These are phyloP conservation scores for Senna siamea DNA, from an alignment of 306 rosid genomes.

Conservation along the genomic window DNA sequence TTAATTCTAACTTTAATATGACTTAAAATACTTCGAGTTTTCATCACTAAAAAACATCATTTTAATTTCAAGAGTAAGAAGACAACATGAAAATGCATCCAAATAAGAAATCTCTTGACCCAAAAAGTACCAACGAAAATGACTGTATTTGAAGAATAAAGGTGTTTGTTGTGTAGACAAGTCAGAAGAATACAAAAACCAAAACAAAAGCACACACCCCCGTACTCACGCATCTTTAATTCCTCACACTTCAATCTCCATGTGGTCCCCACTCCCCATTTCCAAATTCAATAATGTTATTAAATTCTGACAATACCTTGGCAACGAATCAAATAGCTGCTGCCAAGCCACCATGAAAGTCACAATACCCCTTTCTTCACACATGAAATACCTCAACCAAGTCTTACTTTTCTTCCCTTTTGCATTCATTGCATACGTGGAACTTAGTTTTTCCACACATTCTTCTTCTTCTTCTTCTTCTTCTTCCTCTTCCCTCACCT, in stretches of 20 bases:
- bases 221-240: too few relatives aligned
- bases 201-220: neutral
- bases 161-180: neutral
- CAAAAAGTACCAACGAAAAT: neutral
- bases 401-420: slow-evolving; percentile 10
- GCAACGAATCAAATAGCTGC: slow-evolving; percentile 3
- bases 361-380: slow-evolving; percentile 35
- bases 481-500: too few relatives aligned
- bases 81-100: neutral
- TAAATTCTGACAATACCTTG: slow-evolving; percentile 35
- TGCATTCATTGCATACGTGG: neutral
- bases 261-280: slow-evolving; percentile 32
- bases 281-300: slow-evolving; percentile 30
- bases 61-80: too few relatives aligned
- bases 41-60: too few relatives aligned
- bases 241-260: neutral
- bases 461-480: neutral
- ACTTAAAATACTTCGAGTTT: too few relatives aligned
- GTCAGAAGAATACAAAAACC: slow-evolving; percentile 26
- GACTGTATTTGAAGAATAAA: slow-evolving; percentile 18
- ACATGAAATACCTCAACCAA: slow-evolving; percentile 31
- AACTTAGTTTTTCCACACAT: neutral
- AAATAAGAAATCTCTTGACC: neutral
- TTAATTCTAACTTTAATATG: too few relatives aligned
- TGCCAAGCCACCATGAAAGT: slow-evolving; percentile 35